Evolutionary conservation across 169 alveolate species (phyloP), one percentile per base, ranked within the genome.

Genomic region (Plasmodium blacklocki): DNA sequence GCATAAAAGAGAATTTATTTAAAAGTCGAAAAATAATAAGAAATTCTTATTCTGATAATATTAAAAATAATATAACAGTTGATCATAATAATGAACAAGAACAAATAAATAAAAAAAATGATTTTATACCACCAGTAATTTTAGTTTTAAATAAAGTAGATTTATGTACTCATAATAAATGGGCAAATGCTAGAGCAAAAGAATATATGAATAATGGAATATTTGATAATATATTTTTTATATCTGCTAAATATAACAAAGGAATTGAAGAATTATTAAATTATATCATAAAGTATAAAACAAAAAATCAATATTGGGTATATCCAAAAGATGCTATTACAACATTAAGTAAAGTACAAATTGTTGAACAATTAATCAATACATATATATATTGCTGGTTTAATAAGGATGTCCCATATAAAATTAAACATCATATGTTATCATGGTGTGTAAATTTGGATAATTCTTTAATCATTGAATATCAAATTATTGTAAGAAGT

Each of bases 351-450:
- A 89, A 92, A 91, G 95, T 94, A 52, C 94, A 93, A 88, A 88
- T 94, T 49, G 96, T 94, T 45, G 96, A 94, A 72, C 96, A 94
- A 71, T n/a, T 91, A 29, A 93, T 89, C 7, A 87, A 95, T 59
- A 94, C 96, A 12, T 94, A 94, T 56, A 74, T 94, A 47, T 93
- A 89, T 91, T 94, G 96, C 59, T 94, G 96, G 96, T 94, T 94
- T 91, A 94, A 93, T 92, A 93, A 91, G 89, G 96, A 94, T 52
- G 91, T 93, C 59, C 96, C 96, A n/a, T 94, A 94, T 74, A 90
- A 74, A 74, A 75, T 94, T 5, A 91, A 89, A 50, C 96, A 94
- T 59, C 89, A 92, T 68, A 89, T 92, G 64, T 75, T 93, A 58
- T 95, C 95, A 29, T 94, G 96, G 96, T 88, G 94, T 45, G 73